Evolutionary conservation across 352 stramenopile species (phyloP).

Genomic region (Phytophthora chlamydospora): DNA sequence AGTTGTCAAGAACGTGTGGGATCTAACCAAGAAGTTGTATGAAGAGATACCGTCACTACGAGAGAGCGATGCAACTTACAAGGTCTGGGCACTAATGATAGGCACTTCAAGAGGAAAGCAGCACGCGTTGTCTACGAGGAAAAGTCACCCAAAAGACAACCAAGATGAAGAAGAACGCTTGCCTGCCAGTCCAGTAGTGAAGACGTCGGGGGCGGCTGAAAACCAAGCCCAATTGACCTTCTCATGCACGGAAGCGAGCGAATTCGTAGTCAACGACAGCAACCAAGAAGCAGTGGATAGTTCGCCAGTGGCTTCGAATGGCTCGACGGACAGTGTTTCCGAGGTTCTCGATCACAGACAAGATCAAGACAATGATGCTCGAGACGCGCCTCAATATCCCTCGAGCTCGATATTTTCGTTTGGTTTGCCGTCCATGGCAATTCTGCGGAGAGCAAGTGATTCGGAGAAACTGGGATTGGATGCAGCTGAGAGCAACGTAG

Average conservation of each 20-base stretch:
- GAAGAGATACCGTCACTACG: conserved; percentile 47
- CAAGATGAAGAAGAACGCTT: too few relatives aligned
- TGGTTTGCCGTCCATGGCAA: not conserved
- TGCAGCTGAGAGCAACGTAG: not conserved
- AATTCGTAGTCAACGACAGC: too few relatives aligned
- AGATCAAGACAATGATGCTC: not conserved
- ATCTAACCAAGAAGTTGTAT: conserved; percentile 58
- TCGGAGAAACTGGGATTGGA: not conserved
- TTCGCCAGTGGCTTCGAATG: too few relatives aligned
- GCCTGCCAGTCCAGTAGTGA: too few relatives aligned
- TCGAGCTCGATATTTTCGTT: conserved; percentile 28
- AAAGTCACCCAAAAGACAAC: not conserved
- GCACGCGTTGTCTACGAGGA: not conserved
- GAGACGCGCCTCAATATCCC: not conserved
- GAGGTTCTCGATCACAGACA: not conserved
- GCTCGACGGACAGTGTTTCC: not conserved
- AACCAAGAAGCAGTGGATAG: too few relatives aligned
- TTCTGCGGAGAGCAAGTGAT: not conserved
- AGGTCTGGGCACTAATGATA: conserved; percentile 44
- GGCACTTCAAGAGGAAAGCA: not conserved
- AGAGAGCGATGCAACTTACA: conserved; percentile 38
- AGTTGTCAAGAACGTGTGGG: conserved; percentile 55
- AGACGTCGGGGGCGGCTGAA: too few relatives aligned
- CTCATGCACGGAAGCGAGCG: too few relatives aligned
- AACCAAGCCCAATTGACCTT: too few relatives aligned